These are phyloP conservation scores for Barnettozyma populi DNA, from an alignment of 805 yeast species.

Conservation along the genomic window DNA sequence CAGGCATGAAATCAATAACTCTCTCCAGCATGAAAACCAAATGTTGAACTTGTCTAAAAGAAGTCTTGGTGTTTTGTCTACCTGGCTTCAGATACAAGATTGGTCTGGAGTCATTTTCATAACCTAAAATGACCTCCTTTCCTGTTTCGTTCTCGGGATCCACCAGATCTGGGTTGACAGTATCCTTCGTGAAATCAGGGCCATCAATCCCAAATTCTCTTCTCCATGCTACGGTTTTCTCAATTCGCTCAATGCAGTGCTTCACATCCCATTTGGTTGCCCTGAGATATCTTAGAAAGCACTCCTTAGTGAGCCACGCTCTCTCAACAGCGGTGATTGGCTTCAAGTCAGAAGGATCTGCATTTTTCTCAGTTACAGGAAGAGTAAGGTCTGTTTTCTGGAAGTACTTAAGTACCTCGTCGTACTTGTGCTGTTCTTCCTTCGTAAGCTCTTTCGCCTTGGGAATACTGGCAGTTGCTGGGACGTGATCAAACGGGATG, in stretches of 20 bases:
- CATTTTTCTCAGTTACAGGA: slow-evolving; percentile 33
- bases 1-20: slow-evolving; percentile 91
- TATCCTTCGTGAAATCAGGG: slow-evolving; percentile 35
- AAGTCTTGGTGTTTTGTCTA: slow-evolving; percentile 88
- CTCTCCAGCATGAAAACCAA: slow-evolving; percentile 88
- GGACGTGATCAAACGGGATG: slow-evolving; percentile 54
- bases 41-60: slow-evolving; percentile 92
- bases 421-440: slow-evolving; percentile 56
- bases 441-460: slow-evolving; percentile 39
- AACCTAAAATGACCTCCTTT: slow-evolving; percentile 87
- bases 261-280: slow-evolving; percentile 87
- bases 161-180: slow-evolving; percentile 49
- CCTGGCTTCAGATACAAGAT: slow-evolving; percentile 92
- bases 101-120: slow-evolving; percentile 84
- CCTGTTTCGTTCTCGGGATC: slow-evolving; percentile 82
- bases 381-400: slow-evolving; percentile 30
- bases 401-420: slow-evolving; percentile 60
- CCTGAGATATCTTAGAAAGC: slow-evolving; percentile 81
- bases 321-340: slow-evolving; percentile 56
- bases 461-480: slow-evolving; percentile 39
- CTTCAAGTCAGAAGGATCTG: slow-evolving; percentile 29
- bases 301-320: slow-evolving; percentile 92
- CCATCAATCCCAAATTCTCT: slow-evolving; percentile 78
- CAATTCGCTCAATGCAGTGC: slow-evolving; percentile 70
- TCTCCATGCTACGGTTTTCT: slow-evolving; percentile 84